These are phyloP conservation scores for Ophiorrhiza pumila DNA, from an alignment of 257 asterid genomes.

Conservation along the genomic window DNA sequence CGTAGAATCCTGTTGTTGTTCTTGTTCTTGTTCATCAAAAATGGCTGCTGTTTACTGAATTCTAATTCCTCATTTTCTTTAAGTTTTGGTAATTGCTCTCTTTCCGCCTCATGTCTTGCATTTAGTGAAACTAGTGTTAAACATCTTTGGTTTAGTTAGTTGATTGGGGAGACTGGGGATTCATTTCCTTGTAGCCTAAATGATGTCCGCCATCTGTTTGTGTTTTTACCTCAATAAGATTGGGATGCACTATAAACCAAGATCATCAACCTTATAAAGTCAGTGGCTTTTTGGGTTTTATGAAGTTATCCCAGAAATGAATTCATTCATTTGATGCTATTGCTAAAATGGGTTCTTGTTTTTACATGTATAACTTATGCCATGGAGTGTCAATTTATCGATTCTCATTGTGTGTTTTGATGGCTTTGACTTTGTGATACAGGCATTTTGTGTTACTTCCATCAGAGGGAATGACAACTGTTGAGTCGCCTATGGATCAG, in stretches of 20 bases:
- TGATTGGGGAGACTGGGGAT: neutral
- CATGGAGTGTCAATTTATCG: neutral
- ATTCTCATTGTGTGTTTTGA: neutral
- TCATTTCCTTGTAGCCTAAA: neutral
- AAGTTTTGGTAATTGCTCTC: neutral
- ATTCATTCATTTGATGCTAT: neutral
- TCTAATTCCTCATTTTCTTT: too few relatives aligned
- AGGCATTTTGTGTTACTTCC: neutral
- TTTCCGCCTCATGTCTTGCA: neutral
- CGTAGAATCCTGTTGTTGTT: too few relatives aligned
- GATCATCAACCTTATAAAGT: too few relatives aligned
- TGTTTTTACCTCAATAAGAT: neutral
- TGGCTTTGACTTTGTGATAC: neutral
- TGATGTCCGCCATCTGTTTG: neutral
- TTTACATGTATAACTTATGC: neutral
- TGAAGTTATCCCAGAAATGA: neutral
- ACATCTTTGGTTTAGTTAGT: neutral
- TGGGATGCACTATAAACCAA: neutral
- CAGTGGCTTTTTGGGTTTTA: too few relatives aligned
- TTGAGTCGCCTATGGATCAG: conserved; percentile 20
- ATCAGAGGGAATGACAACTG: conserved; percentile 14
- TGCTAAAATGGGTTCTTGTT: neutral
- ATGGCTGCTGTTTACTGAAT: too few relatives aligned
- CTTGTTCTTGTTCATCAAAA: too few relatives aligned
- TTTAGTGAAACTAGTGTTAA: too few relatives aligned